phyloP scores from a whole-genome alignment of 805 yeast species.

The Yarrowia sp. region DNA sequence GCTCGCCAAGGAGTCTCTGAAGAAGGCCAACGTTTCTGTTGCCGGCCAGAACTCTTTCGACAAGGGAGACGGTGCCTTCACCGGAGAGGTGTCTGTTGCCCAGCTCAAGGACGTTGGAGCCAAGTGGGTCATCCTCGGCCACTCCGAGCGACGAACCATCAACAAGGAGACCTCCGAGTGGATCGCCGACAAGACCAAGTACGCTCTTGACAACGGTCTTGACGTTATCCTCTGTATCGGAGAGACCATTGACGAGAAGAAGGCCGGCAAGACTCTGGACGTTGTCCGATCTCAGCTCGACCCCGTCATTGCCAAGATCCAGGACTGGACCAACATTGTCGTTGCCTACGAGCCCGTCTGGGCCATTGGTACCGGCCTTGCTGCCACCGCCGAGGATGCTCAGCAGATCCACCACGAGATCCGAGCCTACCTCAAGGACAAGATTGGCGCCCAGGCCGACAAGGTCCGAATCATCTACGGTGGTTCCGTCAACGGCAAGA shows the following conservation, averaged over 20 bases:
- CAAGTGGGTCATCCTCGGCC: conserved; percentile 94
- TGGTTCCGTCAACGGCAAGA: conserved; percentile 96
- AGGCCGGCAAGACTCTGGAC: conserved; percentile 77
- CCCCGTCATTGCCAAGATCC: conserved; percentile 76
- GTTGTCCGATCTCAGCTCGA: conserved; percentile 86
- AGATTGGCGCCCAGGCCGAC: conserved; percentile 79
- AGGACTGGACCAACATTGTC: conserved; percentile 89
- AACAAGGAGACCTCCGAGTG: conserved; percentile 86
- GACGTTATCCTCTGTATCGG: conserved; percentile 96
- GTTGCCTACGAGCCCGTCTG: conserved; percentile 99
- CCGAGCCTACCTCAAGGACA: conserved; percentile 74
- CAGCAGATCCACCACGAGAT: conserved; percentile 89
- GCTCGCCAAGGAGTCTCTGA: conserved; percentile 67
- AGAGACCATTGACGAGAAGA: conserved; percentile 94
- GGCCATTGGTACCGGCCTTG: conserved; percentile 99
- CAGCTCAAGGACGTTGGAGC: conserved; percentile 89
- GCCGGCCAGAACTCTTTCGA: conserved; percentile 89
- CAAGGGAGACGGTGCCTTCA: conserved; percentile 93
- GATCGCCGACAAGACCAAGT: conserved; percentile 90
- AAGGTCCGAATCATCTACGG: conserved; percentile 91
- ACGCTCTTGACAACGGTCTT: conserved; percentile 84
- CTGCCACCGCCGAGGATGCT: conserved; percentile 98
- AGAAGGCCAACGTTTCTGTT: conserved; percentile 63
- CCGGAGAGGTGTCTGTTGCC: conserved; percentile 92
- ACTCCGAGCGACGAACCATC: conserved; percentile 96